Evolutionary conservation across 129 eudicot species (phyloP), one percentile per base, ranked within the genome.

Genomic region (Flaveria ramosissima): DNA sequence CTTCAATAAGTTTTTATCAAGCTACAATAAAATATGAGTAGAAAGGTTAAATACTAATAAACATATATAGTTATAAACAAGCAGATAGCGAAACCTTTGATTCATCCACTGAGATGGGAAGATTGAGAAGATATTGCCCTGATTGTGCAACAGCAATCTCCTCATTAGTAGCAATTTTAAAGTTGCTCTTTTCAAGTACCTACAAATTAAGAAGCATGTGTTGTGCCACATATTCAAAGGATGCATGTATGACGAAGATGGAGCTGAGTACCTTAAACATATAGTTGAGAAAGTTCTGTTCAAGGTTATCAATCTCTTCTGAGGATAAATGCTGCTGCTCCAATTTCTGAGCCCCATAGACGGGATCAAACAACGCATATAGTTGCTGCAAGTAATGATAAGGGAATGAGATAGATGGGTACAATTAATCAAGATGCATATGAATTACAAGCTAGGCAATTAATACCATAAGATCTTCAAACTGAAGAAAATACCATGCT

Each of bases 41-140:
- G 16, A 46, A 67, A 61, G 26, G 48, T 41, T 32, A 68, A 46
- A 32, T 20, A 10, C 21, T 11, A 32, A 61, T 62, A 23, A 2
- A 75, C 26, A 6, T 30, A 11, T 17, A 41, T 3, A 21, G 41
- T 36, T 36, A 50, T 71, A 16, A 73, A 72, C 36, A 23, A 13
- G 27, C 11, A 39, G 12, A 53, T 16, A 26, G 21, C 51, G 30
- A 15, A 61, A 90, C 98, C 97, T 91, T 93, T 50, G 98, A 84
- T 68, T 93, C 98, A 81, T 93, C 98, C 39, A 93, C 98, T 50
- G 88, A 76, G 55, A 93, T 93, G 7, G 98, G 98, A 85, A 93
- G 98, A 84, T 93, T 90, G 26, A 93, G 89, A 69, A 89, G 97
- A 91, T 93, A 93, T 57, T 93, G 96, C 23, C 96, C 98, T 19